phyloP scores from a whole-genome alignment of 2,329 filamentous ascomycete genomes.

The Mycosphaerella sp. region DNA sequence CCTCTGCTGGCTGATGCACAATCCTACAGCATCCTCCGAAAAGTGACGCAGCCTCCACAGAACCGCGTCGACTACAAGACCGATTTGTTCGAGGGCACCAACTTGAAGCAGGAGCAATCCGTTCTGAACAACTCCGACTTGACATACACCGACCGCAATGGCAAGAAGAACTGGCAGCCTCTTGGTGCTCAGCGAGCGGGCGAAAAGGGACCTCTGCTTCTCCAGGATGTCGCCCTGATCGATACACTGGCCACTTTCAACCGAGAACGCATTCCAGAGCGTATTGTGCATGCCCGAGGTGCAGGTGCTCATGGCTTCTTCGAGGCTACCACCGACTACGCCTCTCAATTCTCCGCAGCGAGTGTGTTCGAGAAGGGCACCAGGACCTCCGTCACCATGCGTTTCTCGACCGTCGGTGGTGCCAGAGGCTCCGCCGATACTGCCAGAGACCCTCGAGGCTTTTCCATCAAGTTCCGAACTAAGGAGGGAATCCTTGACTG shows the following conservation, averaged over 20 bases:
- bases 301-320: conserved; percentile 49
- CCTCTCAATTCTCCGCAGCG: conserved; percentile 38
- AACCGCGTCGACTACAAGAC: conserved; percentile 18
- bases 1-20: conserved; percentile 12
- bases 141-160: conserved; percentile 28
- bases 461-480: conserved; percentile 47
- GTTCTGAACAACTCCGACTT: conserved; percentile 29
- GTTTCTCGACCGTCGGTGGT: conserved; percentile 76
- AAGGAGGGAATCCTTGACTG: conserved; percentile 35
- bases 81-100: conserved; percentile 26
- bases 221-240: conserved; percentile 61
- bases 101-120: conserved; percentile 23
- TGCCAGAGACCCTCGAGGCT: conserved; percentile 44
- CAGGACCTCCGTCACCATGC: conserved; percentile 60
- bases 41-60: conserved; percentile 12
- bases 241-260: conserved; percentile 62
- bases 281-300: conserved; percentile 59
- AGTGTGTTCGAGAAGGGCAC: conserved; percentile 60
- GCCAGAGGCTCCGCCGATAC: conserved; percentile 63
- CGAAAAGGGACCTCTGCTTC: conserved; percentile 52
- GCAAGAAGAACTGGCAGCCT: conserved; percentile 28
- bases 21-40: conserved; percentile 13
- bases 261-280: conserved; percentile 62
- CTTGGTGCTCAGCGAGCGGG: conserved; percentile 43
- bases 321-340: conserved; percentile 48